Percentiles rank a stretch among this genome's conserved stretches.
phyloP scores from a whole-genome alignment of 2,329 filamentous ascomycete species.

The Emmonsia crescens region DNA sequence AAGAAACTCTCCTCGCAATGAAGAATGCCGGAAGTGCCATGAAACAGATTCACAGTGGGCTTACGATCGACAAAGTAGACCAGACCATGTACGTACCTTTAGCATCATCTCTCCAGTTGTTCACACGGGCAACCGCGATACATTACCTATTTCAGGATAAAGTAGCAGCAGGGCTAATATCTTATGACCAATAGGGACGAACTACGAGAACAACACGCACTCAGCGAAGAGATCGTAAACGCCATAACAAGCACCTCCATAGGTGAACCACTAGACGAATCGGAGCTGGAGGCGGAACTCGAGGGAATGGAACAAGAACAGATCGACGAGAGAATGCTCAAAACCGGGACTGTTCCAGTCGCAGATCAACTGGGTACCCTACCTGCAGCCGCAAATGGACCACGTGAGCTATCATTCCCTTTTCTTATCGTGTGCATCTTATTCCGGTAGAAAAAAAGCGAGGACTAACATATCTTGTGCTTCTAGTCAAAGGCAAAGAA shows the following conservation, averaged over 20 bases:
- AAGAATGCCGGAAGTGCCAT: slow-evolving; percentile 82
- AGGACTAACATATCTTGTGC: slow-evolving; percentile 9
- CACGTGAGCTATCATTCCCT: slow-evolving; percentile 49
- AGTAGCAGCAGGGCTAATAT: not conserved
- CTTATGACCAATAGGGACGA: slow-evolving; percentile 54
- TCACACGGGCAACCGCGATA: too few relatives aligned
- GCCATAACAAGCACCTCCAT: slow-evolving; percentile 65
- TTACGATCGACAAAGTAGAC: slow-evolving; percentile 91
- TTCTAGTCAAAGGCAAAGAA: slow-evolving; percentile 38
- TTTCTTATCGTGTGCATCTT: not conserved
- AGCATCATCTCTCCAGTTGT: not conserved
- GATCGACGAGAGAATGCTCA: slow-evolving; percentile 87
- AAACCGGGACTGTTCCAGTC: slow-evolving; percentile 74
- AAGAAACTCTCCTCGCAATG: slow-evolving; percentile 91
- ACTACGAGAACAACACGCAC: slow-evolving; percentile 79
- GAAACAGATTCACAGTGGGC: slow-evolving; percentile 80
- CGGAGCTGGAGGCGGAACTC: slow-evolving; percentile 75
- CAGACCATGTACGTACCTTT: slow-evolving; percentile 66
- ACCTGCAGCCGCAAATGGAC: slow-evolving; percentile 62
- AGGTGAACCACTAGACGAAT: slow-evolving; percentile 67
- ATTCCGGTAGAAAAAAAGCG: not conserved
- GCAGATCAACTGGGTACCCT: slow-evolving; percentile 65
- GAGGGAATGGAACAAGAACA: slow-evolving; percentile 82
- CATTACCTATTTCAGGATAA: not conserved
- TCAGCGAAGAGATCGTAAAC: slow-evolving; percentile 84